A percentile compares a stretch with the other conserved stretches of the same genome.
These are phyloP conservation scores for Trametes versicolor DNA, from an alignment of 1,284 basidiomycete species.

Conservation along the genomic window DNA sequence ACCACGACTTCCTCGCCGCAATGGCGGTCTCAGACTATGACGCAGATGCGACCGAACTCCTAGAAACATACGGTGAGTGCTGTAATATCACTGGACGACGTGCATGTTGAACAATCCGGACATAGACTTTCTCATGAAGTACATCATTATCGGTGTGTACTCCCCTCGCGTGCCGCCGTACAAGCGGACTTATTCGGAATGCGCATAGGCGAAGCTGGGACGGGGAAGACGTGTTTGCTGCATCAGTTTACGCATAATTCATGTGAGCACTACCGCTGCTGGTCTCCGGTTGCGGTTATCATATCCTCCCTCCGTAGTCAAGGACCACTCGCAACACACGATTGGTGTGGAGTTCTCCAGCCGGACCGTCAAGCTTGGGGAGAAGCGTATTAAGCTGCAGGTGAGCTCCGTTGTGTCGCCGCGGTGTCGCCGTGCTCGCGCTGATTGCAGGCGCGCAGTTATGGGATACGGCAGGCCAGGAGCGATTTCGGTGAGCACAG, in stretches of 20 bases:
- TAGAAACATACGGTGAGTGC: conserved; percentile 89
- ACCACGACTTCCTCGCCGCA: conserved; percentile 12
- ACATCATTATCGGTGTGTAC: conserved; percentile 89
- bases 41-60: conserved; percentile 85
- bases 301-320: conserved; percentile 66
- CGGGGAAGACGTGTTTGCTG: conserved; percentile 95
- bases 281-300: conserved; percentile 20
- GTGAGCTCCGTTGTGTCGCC: conserved; percentile 52
- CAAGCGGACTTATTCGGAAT: conserved; percentile 10
- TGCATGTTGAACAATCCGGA: conserved; percentile 12
- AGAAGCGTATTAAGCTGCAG: conserved; percentile 95
- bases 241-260: conserved; percentile 96
- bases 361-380: conserved; percentile 87
- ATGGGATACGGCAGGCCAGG: conserved; percentile 98
- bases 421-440: not conserved
- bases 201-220: conserved; percentile 88
- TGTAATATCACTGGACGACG: conserved; percentile 3
- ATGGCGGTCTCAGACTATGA: conserved; percentile 63
- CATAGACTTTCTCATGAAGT: conserved; percentile 96
- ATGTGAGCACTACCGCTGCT: conserved; percentile 64
- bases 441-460: conserved; percentile 58
- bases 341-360: conserved; percentile 97
- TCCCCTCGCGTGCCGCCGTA: not conserved
- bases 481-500: conserved; percentile 84
- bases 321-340: conserved; percentile 96